phyloP scores from a whole-genome alignment of 345 rosid species.

The Linum lewisii region DNA sequence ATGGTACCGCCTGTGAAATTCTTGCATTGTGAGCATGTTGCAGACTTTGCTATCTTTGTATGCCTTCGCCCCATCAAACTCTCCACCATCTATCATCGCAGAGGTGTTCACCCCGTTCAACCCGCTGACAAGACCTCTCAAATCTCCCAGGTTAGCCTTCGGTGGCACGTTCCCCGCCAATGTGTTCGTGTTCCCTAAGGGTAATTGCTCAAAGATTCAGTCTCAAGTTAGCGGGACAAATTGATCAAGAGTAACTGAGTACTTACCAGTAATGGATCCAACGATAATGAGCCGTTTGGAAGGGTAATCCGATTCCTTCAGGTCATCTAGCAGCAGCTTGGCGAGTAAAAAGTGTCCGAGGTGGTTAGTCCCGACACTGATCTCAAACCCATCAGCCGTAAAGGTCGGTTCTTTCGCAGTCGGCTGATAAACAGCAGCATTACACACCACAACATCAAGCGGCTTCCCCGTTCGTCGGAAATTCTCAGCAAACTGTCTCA shows the following conservation, averaged over 20 bases:
- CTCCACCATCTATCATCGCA: conserved; percentile 89
- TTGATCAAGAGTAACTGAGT: not conserved
- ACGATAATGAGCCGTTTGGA: conserved; percentile 84
- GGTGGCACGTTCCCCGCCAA: conserved; percentile 98
- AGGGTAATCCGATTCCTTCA: conserved; percentile 76
- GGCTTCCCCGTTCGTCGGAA: conserved; percentile 55
- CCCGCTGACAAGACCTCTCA: conserved; percentile 85
- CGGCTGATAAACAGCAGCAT: conserved; percentile 89
- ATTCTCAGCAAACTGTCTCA: conserved; percentile 69
- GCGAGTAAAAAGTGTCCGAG: conserved; percentile 89
- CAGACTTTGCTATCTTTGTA: conserved; percentile 98
- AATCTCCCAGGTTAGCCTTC: conserved; percentile 86
- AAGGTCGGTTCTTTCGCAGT: conserved; percentile 84
- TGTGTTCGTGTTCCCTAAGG: conserved; percentile 84
- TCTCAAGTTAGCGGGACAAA: too few relatives aligned
- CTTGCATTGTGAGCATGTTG: conserved; percentile 96
- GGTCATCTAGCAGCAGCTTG: conserved; percentile 65
- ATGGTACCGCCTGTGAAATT: conserved; percentile 86
- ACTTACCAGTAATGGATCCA: conserved; percentile 86
- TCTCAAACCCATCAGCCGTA: conserved; percentile 93
- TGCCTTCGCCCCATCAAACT: conserved; percentile 91
- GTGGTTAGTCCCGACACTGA: conserved; percentile 96
- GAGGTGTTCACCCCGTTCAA: conserved; percentile 64
- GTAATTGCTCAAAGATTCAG: too few relatives aligned
- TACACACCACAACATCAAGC: conserved; percentile 82